Evolutionary conservation across 1,139 yeast genomes (phyloP), one percentile per base, ranked within the genome.

Genomic region (Geotrichum cucujoidarum): DNA sequence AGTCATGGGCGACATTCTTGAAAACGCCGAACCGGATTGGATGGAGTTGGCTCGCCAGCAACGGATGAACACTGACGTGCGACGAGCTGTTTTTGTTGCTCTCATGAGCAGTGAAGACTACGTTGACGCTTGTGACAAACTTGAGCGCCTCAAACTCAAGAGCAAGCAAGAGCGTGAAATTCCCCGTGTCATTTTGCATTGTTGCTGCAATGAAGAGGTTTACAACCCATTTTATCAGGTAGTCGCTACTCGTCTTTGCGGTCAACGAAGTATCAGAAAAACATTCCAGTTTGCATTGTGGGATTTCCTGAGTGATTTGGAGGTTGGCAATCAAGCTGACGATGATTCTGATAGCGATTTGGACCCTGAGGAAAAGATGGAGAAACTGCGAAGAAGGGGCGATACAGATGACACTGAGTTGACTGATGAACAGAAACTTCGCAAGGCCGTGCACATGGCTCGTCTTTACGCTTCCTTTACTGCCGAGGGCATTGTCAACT

Each of bases 31-130:
- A 54, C 92, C 95, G 2, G 88, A 90, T 60, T 89, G 97, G 97
- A 69, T 83, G 65, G 90, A 83, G 55, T 71, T 92, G 37, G 97
- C 98, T 2, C 78, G 76, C 57, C 72, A 80, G 39, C 96, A 89
- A 61, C 72, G 97, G 55, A 90, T 94, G 95, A 92, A 94, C 63
- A 92, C 97, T 0, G 97, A 90, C 63, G 78, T 92, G 37, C 80
- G 98, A 68, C 77, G 96, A 53, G 97, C 97, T 1, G 81, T 94
- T 13, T 94, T 92, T 60, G 80, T 94, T 30, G 87, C 96, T 25
- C 80, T 94, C 13, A 89, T 92, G 96, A 88, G 97, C 7, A 95
- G 96, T 1, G 84, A 83, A 56, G 98, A 94, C 65, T 94, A 79
- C 57, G 73, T 87, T 58, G 97, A 94, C 66, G 95, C 97, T 0